Base-by-base conservation (phyloP, 306 rosid genomes). In the Astragalus membranaceus region DNA sequence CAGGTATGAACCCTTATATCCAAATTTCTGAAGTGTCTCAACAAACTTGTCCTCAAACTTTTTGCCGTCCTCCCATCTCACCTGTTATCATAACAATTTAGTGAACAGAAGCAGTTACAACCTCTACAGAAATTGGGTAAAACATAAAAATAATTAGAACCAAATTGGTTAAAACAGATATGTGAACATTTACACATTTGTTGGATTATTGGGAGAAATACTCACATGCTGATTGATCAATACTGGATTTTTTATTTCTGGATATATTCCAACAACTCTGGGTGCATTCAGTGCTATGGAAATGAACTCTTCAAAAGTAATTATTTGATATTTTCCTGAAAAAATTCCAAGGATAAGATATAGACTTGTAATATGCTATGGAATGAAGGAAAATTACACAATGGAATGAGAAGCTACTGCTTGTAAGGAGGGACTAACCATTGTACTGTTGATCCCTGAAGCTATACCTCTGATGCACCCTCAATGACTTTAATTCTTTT, bases 221-320 rank as follows among this genome's bases (percentile, higher is more conserved):
- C 98, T 87, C 79, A 94, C 99, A 59, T 67, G 87, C 74, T 94
- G 85, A 73, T 94, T 94, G 81, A 91, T 87, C 30, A 87, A 57
- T 33, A 91, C 92, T 23, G 99, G 97, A 69, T 77, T 80, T 83
- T 94, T 94, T 48, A 94, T 87, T 84, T 94, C 99, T 8, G 99
- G 97, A 75, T 94, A 94, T 78, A 94, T 87, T 86, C 99, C 99
- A 73, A 94, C 96, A 58, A 94, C 88, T 79, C 97, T 89, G 70
- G 84, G 79, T 32, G 97, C 95, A 17, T 88, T 86, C 76, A 94
- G 69, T 71, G 97, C 97, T 60, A 94, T 87, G 52, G 86, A 54
- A 79, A 94, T 88, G 86, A 50, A 94, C 78, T 91, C 99, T 79
- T 94, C 92, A 59, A 94, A 94, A 77, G 99, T 91, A 72, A 88